Percentiles rank a stretch among this genome's conserved stretches.
These are phyloP conservation scores for Colletotrichum eremochloae DNA, from an alignment of 2,329 filamentous ascomycete genomes.

Conservation along the genomic window DNA sequence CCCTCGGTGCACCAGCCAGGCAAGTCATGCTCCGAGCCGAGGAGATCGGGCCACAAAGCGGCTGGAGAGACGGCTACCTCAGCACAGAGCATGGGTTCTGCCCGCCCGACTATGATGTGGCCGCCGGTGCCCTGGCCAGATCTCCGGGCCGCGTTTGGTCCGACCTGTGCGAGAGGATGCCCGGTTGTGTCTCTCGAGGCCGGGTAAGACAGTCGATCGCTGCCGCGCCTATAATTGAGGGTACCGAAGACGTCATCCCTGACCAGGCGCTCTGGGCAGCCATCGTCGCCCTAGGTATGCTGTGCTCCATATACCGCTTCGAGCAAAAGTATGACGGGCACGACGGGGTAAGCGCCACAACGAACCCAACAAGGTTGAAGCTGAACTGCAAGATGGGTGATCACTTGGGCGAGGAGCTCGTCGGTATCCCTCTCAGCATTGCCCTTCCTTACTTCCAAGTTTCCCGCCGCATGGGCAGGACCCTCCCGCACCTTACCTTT, in stretches of 20 bases:
- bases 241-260: conserved; percentile 63
- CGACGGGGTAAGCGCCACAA: conserved; percentile 58
- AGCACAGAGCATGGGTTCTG: conserved; percentile 66
- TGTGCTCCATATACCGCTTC: conserved; percentile 67
- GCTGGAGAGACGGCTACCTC: conserved; percentile 67
- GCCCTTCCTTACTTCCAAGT: conserved; percentile 64
- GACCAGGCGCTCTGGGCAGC: conserved; percentile 67
- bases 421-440: conserved; percentile 62
- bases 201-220: conserved; percentile 63
- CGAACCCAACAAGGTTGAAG: conserved; percentile 49
- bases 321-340: conserved; percentile 65
- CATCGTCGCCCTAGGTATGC: conserved; percentile 63
- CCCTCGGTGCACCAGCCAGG: conserved; percentile 66
- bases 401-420: conserved; percentile 62
- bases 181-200: conserved; percentile 63
- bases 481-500: conserved; percentile 65
- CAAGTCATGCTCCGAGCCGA: conserved; percentile 67
- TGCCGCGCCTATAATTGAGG: conserved; percentile 62
- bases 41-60: conserved; percentile 62
- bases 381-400: conserved; percentile 61
- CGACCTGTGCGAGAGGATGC: conserved; percentile 66
- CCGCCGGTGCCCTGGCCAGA: conserved; percentile 59
- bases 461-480: conserved; percentile 63
- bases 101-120: conserved; percentile 63
- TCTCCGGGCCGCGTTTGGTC: conserved; percentile 66